Base-by-base conservation (phyloP, 2,329 filamentous ascomycete genomes). In the Cercospora beticola region DNA sequence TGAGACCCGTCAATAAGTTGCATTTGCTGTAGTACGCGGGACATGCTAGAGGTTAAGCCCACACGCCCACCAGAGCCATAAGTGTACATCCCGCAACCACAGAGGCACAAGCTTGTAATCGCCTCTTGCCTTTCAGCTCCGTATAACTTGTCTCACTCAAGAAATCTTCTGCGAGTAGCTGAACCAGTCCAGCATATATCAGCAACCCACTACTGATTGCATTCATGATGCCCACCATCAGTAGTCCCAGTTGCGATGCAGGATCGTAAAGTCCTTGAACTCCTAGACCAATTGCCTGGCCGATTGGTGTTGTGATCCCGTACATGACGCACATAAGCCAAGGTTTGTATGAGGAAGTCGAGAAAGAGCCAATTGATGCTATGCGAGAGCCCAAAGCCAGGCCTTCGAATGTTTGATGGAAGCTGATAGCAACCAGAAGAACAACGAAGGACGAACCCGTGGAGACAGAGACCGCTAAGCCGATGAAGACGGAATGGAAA, bases 401-500 rank as follows among this genome's bases (percentile, higher is more conserved):
- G 68, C 90, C 90, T 77, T 87, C 88, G 68, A 90, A 90, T 72
- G 87, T 89, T 74, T 90, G 90, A 76, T 92, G 90, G 82, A 92
- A 92, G 33, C 89, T 81, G 67, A 92, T 91, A 69, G 90, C 90
- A 59, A 91, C 81, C 7, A 92, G 83, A 4, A 92, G 84, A 28
- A 92, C 83, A 66, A 89, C 79, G 77, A 91, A 92, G 4, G 88
- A 86, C 5, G 83, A 81, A 1, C 90, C 87, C 1, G 87, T 86
- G 21, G 89, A 89, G 71, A 92, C 89, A 28, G 88, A 90, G 28
- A 92, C 81, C 0, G 90, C 90, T 84, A 92, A 90, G 67, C 89
- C 89, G 66, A 92, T 90, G 77, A 92, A 92, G 68, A 93, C 86
- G 69, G 88, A 91, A 80, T 93, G 91, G 77, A 93, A 93, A 10